A percentile compares a stretch with the other conserved stretches of the same genome.
Conservation (phyloP, 2,329 filamentous ascomycete species). For the Cytospora chrysosperma region DNA sequence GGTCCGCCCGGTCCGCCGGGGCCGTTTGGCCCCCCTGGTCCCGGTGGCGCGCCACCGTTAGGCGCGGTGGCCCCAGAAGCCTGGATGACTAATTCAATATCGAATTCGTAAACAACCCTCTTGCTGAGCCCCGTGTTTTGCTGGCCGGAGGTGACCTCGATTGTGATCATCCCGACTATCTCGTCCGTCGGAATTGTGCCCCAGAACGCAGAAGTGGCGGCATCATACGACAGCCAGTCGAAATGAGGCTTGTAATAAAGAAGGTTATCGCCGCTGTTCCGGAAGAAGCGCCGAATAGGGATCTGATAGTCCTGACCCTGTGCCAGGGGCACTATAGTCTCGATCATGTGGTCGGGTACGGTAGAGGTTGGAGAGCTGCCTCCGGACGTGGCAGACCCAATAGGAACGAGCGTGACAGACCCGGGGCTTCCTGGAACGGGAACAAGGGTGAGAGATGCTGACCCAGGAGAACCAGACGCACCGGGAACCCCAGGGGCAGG, state of each 20-base stretch:
- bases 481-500: not conserved
- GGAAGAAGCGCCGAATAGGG: not conserved
- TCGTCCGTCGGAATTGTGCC: conserved; percentile 1
- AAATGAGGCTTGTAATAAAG: not conserved
- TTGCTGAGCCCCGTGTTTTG: not conserved
- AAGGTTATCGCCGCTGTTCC: not conserved
- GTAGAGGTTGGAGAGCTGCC: not conserved
- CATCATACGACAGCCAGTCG: not conserved
- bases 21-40: too few species aligned
- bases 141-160: conserved; percentile 7
- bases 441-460: not conserved
- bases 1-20: not conserved
- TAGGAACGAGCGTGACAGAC: not conserved
- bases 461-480: not conserved
- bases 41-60: too few species aligned
- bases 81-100: conserved; percentile 1
- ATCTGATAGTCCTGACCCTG: not conserved
- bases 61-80: not conserved
- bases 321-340: not conserved
- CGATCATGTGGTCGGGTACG: not conserved
- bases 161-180: not conserved
- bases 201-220: not conserved
- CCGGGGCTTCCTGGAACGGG: not conserved
- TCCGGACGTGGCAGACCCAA: not conserved
- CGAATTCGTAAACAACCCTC: not conserved